These are phyloP conservation scores for Boletellus ananiceps DNA, from an alignment of 768 basidiomycete species.

Conservation along the genomic window DNA sequence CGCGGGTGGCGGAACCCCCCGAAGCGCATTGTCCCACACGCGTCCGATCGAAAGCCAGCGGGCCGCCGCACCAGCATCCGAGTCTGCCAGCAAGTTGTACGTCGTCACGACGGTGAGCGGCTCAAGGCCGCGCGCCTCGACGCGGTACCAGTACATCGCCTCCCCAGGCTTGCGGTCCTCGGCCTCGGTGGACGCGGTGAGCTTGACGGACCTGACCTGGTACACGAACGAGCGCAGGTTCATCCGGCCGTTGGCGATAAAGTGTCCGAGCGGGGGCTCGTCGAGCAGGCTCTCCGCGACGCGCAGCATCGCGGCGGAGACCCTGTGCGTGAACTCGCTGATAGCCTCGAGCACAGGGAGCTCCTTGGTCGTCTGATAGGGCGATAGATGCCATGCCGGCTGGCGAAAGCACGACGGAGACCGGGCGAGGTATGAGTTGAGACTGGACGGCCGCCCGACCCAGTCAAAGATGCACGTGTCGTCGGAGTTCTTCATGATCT, in stretches of 20 bases:
- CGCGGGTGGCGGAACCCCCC: neutral
- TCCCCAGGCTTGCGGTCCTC: constrained; percentile 2
- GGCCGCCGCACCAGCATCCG: neutral
- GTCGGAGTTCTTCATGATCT: constrained; percentile 26
- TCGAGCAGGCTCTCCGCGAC: constrained; percentile 17
- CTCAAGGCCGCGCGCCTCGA: constrained; percentile 19
- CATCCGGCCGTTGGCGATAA: constrained; percentile 29
- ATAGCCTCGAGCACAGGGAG: constrained; percentile 10
- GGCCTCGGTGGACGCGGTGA: constrained; percentile 4
- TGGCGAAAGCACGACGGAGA: constrained; percentile 24
- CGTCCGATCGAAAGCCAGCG: constrained; percentile 17
- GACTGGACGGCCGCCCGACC: constrained; percentile 23
- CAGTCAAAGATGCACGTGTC: constrained; percentile 27
- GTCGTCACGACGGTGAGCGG: constrained; percentile 15
- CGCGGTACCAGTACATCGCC: constrained; percentile 12
- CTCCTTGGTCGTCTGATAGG: neutral
- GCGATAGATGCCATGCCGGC: constrained; percentile 6
- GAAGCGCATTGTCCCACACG: constrained; percentile 23
- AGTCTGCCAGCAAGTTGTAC: constrained; percentile 2
- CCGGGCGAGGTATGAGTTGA: constrained; percentile 25
- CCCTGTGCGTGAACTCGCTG: constrained; percentile 12
- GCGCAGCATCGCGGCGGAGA: constrained; percentile 14
- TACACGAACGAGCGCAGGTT: constrained; percentile 25
- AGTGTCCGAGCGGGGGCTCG: constrained; percentile 26
- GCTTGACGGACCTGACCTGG: constrained; percentile 14